Evolutionary conservation across 352 stramenopile species (phyloP).

Genomic region (Albugo laibachii): DNA sequence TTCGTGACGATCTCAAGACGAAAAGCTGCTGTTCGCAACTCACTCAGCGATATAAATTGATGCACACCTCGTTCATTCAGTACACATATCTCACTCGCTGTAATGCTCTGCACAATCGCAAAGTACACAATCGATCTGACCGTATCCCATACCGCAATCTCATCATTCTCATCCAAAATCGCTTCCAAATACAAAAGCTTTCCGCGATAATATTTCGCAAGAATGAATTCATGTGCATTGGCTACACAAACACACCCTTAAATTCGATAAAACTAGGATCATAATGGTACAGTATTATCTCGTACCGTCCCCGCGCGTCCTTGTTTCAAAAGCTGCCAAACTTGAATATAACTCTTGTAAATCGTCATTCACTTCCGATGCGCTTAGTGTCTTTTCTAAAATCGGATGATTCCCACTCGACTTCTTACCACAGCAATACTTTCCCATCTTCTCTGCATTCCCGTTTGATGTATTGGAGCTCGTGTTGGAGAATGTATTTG

Average conservation of each 20-base stretch:
- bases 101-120: slow-evolving; percentile 46
- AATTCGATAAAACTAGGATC: no score
- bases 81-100: slow-evolving; percentile 49
- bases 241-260: no score
- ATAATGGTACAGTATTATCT: no score
- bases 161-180: slow-evolving; percentile 62
- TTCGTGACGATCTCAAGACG: slow-evolving; percentile 29
- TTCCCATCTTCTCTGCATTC: slow-evolving; percentile 7
- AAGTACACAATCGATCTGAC: slow-evolving; percentile 30
- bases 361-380: slow-evolving; percentile 53
- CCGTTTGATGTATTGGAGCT: no score
- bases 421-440: slow-evolving; percentile 32
- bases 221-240: no score
- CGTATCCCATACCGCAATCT: slow-evolving; percentile 51
- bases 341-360: slow-evolving; percentile 29
- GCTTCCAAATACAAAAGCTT: slow-evolving; percentile 58
- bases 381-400: slow-evolving; percentile 47
- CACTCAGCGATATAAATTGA: slow-evolving; percentile 47
- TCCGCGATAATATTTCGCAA: slow-evolving; percentile 35
- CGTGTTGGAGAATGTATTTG: no score
- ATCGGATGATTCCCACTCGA: slow-evolving; percentile 41
- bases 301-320: no score
- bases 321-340: slow-evolving; percentile 6
- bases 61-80: slow-evolving; percentile 68
- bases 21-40: slow-evolving; percentile 43